Evolutionary conservation across 2,329 filamentous ascomycete genomes (phyloP), one percentile per base, ranked within the genome.

Genomic region (Pseudocercospora macadamiae): DNA sequence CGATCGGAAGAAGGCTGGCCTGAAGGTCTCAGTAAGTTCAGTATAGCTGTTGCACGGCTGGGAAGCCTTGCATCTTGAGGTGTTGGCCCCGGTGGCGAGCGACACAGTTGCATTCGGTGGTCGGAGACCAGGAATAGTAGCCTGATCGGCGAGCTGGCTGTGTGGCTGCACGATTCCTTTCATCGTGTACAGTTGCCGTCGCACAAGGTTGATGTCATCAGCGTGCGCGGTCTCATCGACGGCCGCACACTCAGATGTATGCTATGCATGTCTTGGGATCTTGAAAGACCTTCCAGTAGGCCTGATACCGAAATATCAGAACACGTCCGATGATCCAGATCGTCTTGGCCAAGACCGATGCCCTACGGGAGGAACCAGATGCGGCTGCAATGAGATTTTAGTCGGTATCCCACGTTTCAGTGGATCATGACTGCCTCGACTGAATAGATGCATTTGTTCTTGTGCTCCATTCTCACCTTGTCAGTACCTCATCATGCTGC

Each of bases 311-410:
- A n/a, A n/a, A n/a, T n/a, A n/a, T n/a, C n/a, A 8, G 37, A 42
- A 42, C 3, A 19, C 18, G 16, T 2, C 18, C 37, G 8, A 18
- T 18, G 37, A 42, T 16, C 37, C 37, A 42, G 37, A 42, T 42
- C 37, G n/a, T 18, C 16, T 18, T 3, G 3, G 37, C 37, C 14
- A 42, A 42, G 37, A 6, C 28, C 28, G 12, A 12, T 6, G 28
- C 12, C 28, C 28, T 32, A 8, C 37, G 37, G 37, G 37, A 42
- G 37, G 37, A 42, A 42, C 37, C 37, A 42, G 37, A 42, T 42
- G 37, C 37, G 18, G 37, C 37, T 42, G 37, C 37, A 42, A n/a
- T 51, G 28, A 51, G 48, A 32, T 36, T 51, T 51, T 36, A 51
- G 48, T 23, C 14, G 19, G 16, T 2, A 36, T 51, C 36, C 48